Evolutionary conservation across 176 grass and related monocot genomes (phyloP), one percentile per base, ranked within the genome.

Genomic region (Zizania latifolia): DNA sequence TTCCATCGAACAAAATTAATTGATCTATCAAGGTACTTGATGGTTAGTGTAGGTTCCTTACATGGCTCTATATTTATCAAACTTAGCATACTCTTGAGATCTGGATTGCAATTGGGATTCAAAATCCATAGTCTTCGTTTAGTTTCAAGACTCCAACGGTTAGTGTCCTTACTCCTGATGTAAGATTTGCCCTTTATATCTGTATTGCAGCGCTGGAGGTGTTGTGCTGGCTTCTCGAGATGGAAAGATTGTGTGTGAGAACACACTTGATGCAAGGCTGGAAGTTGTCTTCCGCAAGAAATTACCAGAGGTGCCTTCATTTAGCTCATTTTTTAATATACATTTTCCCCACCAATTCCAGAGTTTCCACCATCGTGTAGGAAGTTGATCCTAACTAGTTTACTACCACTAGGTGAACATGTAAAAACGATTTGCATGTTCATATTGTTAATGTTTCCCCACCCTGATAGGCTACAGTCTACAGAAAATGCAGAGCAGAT

Each of bases 241-340:
- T 90, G 92, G 96, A 81, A 99, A 95, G 69, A 99, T 99, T 71
- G 92, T 99, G 22, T 92, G 34, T 1, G 96, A 99, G 77, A 99
- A 94, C 76, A 90, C 92, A 44, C 88, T 99, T 24, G 96, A 99
- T 84, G 96, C 92, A 72, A 89, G 96, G 70, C 85, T 99, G 27
- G 96, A 99, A 68, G 92, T 99, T 72, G 83, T 92, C 51, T 99
- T 99, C 80, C 91, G 87, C 83, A 91, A 92, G 82, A 99, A 99
- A 82, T 80, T 99, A 41, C 96, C 92, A 31, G 89, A 99, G 96
- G 96, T 99, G 44, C 50, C 14, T 43, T 43, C 43, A 64, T 37
- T 76, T 30, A 19, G 43, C 62, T 64, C 37, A 16, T 78, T 39
- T 36, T 37, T 77, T 43, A 33, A 5, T 68, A 8, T 60, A 27